Base-by-base conservation (phyloP, 2,329 filamentous ascomycete genomes). In the Botrytis hyacinthi region DNA sequence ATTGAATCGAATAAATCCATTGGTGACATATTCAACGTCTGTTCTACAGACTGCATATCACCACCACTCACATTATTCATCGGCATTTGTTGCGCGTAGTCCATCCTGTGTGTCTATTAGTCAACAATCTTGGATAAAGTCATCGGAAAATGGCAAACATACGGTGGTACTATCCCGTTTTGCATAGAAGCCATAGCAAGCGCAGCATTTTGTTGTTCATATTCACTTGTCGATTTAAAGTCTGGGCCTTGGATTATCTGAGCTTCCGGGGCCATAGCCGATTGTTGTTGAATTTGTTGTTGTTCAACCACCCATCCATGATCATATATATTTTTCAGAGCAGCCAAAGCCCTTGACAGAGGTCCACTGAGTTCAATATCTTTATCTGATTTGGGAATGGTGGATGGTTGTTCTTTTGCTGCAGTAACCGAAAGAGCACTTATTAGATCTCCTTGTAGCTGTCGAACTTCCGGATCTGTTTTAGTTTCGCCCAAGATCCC, bases 1-100 rank as follows among this genome's bases (percentile, higher is more conserved):
- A 91, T 91, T 6, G 88, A 90, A 78, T 91, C 89, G 79, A 90
- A 91, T 0, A 91, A 82, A 74, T 91, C 89, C 88, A 91, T 89
- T 0, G 89, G 89, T 54, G 89, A 89, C 84, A 91, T 88, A 76
- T 89, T 87, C 48, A 88, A 83, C 4, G 86, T 84, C 26, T 87
- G 87, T 74, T 90, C 89, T 18, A 88, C 82, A 51, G 83, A 81
- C 67, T 82, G 81, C 68, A 89, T 81, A 63, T 85, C 85, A 10
- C 79, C 85, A 10, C 79, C 85, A 10, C 79, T 67, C 79, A 80
- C 61, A 22, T 57, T 69, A 82, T 80, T 73, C 18, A 78, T 65
- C 3, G 75, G 75, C 70, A 78, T 81, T 60, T 82, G 79, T 57
- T 82, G 82, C 26, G 81, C 74, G 71, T 82, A 86, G 5, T 84